Conservation (phyloP, 2,329 filamentous ascomycete genomes). For the Pseudogymnoascus sp. region DNA sequence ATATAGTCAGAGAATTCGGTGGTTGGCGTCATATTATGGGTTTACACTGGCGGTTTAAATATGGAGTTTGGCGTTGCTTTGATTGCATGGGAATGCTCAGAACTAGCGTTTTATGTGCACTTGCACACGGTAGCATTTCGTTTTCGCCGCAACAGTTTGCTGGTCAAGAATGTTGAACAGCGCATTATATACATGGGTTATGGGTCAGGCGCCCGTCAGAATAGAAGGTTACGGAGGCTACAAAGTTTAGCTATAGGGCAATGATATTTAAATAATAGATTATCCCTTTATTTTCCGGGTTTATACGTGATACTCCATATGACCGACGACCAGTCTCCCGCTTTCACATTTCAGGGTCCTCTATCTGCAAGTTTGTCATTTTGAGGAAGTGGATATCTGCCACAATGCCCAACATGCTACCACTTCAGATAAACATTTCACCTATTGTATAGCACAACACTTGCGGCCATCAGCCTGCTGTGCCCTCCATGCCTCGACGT, state of each 20-base stretch:
- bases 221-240: neutral
- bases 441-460: neutral
- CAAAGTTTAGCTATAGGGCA: neutral
- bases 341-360: too few species aligned
- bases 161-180: conserved; percentile 1
- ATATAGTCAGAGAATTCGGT: neutral
- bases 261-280: conserved; percentile 6
- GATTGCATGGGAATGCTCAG: neutral
- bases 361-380: too few species aligned
- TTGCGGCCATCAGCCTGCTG: too few species aligned
- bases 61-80: neutral
- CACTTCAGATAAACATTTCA: neutral
- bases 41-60: neutral
- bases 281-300: neutral
- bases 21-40: neutral
- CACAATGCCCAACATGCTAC: too few species aligned
- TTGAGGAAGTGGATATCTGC: too few species aligned
- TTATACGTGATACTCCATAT: neutral
- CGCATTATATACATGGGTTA: neutral
- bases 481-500: neutral
- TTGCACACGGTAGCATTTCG: neutral
- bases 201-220: neutral
- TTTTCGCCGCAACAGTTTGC: conserved; percentile 5
- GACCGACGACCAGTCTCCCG: neutral
- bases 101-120: conserved; percentile 2